Evolutionary conservation across 768 basidiomycete genomes (phyloP), one percentile per base, ranked within the genome.

Genomic region (Boletales sp.): DNA sequence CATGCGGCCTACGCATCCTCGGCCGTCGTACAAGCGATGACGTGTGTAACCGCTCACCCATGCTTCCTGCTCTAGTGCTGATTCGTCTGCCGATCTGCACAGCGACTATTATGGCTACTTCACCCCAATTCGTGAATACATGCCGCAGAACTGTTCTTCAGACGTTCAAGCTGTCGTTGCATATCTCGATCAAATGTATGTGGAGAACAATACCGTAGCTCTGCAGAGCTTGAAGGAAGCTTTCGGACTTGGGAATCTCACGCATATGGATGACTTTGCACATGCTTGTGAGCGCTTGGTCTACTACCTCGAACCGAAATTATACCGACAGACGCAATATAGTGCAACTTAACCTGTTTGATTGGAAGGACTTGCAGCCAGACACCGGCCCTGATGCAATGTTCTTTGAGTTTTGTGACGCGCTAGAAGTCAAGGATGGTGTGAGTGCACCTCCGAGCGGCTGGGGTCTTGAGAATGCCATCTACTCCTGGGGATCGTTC

Each of bases 121-220:
- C 63, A 85, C 86, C 51, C 86, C 86, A 12, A 79, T 86, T 55
- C 79, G 80, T 15, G 71, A 79, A 57, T 70, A 79, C 57, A 87
- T 87, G 84, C 82, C 86, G 2, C 55, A 55, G 54, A 89, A 90
- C 64, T 90, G 87, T 67, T 87, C 85, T 8, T 77, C 83, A 0
- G 87, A 90, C 58, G 75, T 87, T 31, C 70, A 85, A 61, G 76
- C 76, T 7, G 84, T 83, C 14, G 75, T 88, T 44, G 59, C 75
- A 8, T 75, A 85, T 56, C 68, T 88, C 35, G 87, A 88, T 59
- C 42, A 72, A 47, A 78, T 80, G 5, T 81, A 86, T 55, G 64
- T 66, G 0, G 69, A 69, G 4, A 71, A 71, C 1, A 70, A 82
- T 51, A 48, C 61, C 6, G 63, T 66, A 28, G 77, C 79, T 12